Percentiles rank a stretch among this genome's conserved stretches.
These are phyloP conservation scores for Cystobasidium onofrii DNA, from an alignment of 768 basidiomycete species.

Conservation along the genomic window DNA sequence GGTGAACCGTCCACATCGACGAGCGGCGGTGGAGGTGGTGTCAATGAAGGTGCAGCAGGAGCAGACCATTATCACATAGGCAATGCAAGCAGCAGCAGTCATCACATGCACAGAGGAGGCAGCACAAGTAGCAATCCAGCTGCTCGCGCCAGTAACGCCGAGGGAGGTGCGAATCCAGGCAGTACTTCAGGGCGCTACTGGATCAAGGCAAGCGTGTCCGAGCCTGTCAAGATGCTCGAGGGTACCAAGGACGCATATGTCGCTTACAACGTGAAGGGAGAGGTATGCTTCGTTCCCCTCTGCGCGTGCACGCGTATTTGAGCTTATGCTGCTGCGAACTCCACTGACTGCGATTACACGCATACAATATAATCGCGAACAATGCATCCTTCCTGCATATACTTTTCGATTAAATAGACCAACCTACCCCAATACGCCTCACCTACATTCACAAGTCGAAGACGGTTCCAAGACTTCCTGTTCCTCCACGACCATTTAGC, in stretches of 20 bases:
- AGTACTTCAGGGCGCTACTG: constrained; percentile 43
- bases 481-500: constrained; percentile 81
- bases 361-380: too few species aligned
- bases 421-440: constrained; percentile 79
- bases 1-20: background rate
- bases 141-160: constrained; percentile 39
- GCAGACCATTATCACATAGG: constrained; percentile 48
- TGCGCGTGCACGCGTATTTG: background rate
- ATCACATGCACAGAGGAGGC: background rate
- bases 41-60: constrained; percentile 47
- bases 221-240: constrained; percentile 89
- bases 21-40: background rate
- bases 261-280: constrained; percentile 80
- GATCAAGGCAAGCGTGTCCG: constrained; percentile 60
- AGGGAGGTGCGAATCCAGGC: constrained; percentile 23
- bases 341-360: background rate
- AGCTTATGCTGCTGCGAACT: background rate
- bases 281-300: constrained; percentile 52
- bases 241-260: constrained; percentile 97
- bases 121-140: background rate
- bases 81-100: background rate
- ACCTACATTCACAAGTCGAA: constrained; percentile 63
- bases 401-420: constrained; percentile 53
- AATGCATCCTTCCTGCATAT: too few species aligned
- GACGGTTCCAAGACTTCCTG: constrained; percentile 94